Evolutionary conservation across 345 rosid genomes (phyloP).

Genomic region (Sapria himalayana): DNA sequence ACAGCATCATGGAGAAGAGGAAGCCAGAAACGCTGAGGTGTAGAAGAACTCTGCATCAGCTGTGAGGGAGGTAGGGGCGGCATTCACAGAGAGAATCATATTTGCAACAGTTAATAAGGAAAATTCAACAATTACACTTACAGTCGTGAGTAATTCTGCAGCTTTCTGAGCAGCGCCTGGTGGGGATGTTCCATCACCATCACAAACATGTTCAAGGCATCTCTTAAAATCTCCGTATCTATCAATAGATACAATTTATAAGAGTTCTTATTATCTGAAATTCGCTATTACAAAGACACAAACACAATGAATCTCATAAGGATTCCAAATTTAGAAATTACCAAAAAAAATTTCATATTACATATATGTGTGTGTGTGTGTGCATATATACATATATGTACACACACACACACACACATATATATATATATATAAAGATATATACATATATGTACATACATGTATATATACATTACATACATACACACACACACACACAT

Average conservation of each 20-base stretch:
- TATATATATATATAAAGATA: too few species aligned
- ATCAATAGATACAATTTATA: too few species aligned
- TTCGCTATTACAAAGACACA: too few species aligned
- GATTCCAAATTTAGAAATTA: neutral
- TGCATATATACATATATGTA: too few species aligned
- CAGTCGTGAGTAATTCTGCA: conserved; percentile 61
- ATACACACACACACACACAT: too few species aligned
- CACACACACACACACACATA: too few species aligned
- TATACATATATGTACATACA: too few species aligned
- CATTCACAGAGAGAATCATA: conserved; percentile 1
- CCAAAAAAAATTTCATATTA: neutral
- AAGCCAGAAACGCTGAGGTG: conserved; percentile 85
- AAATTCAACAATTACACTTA: conserved; percentile 16
- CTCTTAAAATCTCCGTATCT: conserved; percentile 94
- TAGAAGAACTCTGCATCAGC: conserved; percentile 83
- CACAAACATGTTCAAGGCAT: conserved; percentile 37
- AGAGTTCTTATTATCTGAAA: too few species aligned
- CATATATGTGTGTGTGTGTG: too few species aligned
- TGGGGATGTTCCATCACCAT: conserved; percentile 34
- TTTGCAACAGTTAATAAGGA: neutral
- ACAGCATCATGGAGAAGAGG: conserved; percentile 81
- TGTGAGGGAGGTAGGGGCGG: too few species aligned
- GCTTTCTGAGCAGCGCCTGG: conserved; percentile 45
- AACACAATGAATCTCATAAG: too few species aligned
- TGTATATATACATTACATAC: too few species aligned